These are phyloP conservation scores for Neurospora terricola DNA, from an alignment of 495 filamentous ascomycete species.

Conservation along the genomic window DNA sequence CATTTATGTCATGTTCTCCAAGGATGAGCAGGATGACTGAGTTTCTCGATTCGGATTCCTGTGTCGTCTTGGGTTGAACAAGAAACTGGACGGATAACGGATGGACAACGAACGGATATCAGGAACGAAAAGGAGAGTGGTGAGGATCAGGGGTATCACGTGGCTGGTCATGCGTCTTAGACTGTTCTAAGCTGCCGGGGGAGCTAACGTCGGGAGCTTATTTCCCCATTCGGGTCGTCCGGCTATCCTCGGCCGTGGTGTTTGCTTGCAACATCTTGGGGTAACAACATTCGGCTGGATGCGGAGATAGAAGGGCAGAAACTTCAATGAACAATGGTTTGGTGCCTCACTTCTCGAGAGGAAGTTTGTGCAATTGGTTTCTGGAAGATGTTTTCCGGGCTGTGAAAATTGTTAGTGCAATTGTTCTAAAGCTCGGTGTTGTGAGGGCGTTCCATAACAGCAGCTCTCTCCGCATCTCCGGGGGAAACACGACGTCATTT, in stretches of 20 bases:
- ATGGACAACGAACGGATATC: background rate
- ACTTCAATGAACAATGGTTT: background rate
- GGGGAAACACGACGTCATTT: background rate
- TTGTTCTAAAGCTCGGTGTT: background rate
- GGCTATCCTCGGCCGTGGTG: background rate
- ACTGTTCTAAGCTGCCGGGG: background rate
- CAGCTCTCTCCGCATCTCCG: background rate
- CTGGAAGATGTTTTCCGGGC: background rate
- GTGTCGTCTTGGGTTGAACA: background rate
- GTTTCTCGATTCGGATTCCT: background rate
- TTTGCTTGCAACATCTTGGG: background rate
- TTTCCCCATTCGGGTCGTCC: background rate
- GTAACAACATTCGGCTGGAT: background rate
- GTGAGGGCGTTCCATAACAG: background rate
- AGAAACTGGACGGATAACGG: background rate
- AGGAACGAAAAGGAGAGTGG: background rate
- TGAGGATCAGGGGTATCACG: background rate
- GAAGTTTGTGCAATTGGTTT: background rate
- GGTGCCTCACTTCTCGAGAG: background rate
- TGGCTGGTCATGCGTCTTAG: background rate
- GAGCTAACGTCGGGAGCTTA: background rate
- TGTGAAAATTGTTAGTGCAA: background rate
- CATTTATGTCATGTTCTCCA: background rate
- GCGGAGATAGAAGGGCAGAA: background rate
- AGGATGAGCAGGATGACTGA: background rate